phyloP scores from a whole-genome alignment of 176 grass and related monocot species.

The Phoenix dactylifera region DNA sequence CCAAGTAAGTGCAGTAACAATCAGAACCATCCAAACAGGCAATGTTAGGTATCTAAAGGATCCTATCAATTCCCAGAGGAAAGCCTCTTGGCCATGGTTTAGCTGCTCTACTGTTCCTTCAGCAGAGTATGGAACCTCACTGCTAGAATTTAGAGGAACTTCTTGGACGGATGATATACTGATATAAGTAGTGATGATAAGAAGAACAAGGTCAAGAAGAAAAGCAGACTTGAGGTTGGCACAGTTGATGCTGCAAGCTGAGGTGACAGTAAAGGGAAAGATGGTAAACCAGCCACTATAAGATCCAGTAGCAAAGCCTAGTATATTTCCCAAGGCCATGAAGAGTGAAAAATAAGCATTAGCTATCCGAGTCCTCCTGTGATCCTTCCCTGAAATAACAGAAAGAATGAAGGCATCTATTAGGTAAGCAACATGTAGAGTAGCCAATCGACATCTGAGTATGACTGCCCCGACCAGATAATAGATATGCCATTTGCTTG shows the following conservation, averaged over 20 bases:
- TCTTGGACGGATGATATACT: conserved; percentile 57
- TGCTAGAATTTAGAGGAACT: conserved; percentile 24
- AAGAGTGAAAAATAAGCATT: conserved; percentile 98
- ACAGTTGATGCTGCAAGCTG: conserved; percentile 62
- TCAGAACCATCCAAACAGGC: conserved; percentile 80
- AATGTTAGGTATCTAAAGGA: conserved; percentile 76
- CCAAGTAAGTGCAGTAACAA: conserved; percentile 87
- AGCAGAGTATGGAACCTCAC: background rate
- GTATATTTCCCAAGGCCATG: conserved; percentile 89
- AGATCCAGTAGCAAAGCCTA: conserved; percentile 77
- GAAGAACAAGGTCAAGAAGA: conserved; percentile 65
- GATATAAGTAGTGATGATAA: conserved; percentile 54
- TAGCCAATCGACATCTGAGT: background rate
- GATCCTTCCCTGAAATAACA: conserved; percentile 65
- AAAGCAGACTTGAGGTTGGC: conserved; percentile 93
- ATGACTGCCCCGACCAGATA: background rate
- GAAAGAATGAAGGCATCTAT: background rate
- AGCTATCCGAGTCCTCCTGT: conserved; percentile 64
- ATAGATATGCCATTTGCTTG: background rate
- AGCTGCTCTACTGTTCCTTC: conserved; percentile 23
- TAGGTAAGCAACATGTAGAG: no score
- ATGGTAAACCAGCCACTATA: conserved; percentile 70
- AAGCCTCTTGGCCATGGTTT: conserved; percentile 52
- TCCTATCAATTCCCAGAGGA: conserved; percentile 80
- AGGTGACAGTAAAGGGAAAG: conserved; percentile 72